These are phyloP conservation scores for Diplosphaera chodatii DNA, from an alignment of 139 green algal genomes.

Conservation along the genomic window DNA sequence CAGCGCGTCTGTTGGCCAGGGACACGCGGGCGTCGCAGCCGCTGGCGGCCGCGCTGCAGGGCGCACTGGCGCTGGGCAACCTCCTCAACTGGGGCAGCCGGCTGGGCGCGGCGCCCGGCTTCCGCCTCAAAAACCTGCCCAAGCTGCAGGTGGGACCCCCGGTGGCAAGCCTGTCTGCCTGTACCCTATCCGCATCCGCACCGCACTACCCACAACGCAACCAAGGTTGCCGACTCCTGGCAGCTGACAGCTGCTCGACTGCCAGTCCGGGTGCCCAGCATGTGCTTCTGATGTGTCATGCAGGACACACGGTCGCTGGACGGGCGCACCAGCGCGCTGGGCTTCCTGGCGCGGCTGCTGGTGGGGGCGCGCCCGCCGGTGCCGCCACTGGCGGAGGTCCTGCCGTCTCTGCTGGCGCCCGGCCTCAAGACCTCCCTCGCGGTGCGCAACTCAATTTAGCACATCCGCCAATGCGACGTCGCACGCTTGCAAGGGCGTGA, in stretches of 20 bases:
- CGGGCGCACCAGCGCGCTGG: conserved; percentile 27
- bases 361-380: not conserved
- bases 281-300: not conserved
- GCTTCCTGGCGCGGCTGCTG: conserved; percentile 25
- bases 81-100: conserved; percentile 35
- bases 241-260: no score
- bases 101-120: conserved; percentile 30
- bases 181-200: no score
- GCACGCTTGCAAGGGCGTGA: no score
- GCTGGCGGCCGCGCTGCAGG: conserved; percentile 20
- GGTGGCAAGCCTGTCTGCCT: no score
- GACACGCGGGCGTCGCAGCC: conserved; percentile 18
- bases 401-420: conserved; percentile 12
- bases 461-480: no score
- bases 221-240: no score
- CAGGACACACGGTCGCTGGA: conserved; percentile 34
- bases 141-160: conserved; percentile 34
- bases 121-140: conserved; percentile 23
- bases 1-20: not conserved
- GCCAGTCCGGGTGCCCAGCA: no score
- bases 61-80: conserved; percentile 33
- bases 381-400: conserved; percentile 14
- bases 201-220: no score
- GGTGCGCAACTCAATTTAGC: not conserved
- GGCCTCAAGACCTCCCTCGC: conserved; percentile 7